Evolutionary conservation across 2,329 filamentous ascomycete genomes (phyloP), one percentile per base, ranked within the genome.

Genomic region (Beauveria sp.): DNA sequence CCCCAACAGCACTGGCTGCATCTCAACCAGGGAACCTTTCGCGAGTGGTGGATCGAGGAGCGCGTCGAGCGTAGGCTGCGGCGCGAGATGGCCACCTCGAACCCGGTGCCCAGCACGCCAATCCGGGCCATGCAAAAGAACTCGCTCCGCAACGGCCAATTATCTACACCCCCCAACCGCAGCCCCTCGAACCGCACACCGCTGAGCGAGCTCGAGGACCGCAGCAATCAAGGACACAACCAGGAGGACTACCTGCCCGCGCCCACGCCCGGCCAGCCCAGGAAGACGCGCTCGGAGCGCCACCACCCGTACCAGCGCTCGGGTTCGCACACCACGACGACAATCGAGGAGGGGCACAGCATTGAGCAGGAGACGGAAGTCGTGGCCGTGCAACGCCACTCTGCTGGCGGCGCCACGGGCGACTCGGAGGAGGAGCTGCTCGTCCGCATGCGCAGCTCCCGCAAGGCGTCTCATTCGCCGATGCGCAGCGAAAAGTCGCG

Each of bases 1-100:
- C 95, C 95, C 45, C 95, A 99, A 73, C 95, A 99, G 77, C 95
- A 99, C 77, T 99, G 95, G 95, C 84, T 99, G 60, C 95, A 99
- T 73, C 84, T 99, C 65, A 97, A 99, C 78, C 95, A 99, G 76
- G 90, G 90, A 42, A 88, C 90, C 42, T 99, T 99, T 86, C 86
- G 95, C n/a, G 92, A 98, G 76, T 99, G 95, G 95, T 98, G 93
- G 91, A 84, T 95, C 70, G 91, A 92, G 77, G 90, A 93, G 77
- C 90, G 92, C 71, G 78, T 93, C 62, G 89, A 92, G 74, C 86
- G 82, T 61, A 85, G 83, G 72, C 76, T 87, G 60, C 77, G 83
- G 52, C 85, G 83, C 72, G 84, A 88, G 71, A 77, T 84, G 69
- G 78, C 82, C 26, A 76, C 78, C 26, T 71, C 78, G 45, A 79